phyloP scores from a whole-genome alignment of 371 early-diverging fungal species.

The Mycotypha africana region DNA sequence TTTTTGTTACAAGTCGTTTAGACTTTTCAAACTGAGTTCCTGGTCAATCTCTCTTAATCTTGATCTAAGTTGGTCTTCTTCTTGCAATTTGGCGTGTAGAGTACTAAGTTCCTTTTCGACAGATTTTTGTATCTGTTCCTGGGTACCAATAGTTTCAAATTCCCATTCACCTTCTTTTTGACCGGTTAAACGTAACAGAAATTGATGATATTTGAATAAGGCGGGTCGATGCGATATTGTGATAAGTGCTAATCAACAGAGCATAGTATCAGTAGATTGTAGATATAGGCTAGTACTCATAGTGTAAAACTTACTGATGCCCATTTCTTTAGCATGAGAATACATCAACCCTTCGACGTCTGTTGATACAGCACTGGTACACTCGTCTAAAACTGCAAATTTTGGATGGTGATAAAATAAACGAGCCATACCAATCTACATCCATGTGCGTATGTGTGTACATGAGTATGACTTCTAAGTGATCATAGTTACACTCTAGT shows the following conservation, averaged over 20 bases:
- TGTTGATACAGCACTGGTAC: slow-evolving; percentile 81
- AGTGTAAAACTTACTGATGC: slow-evolving; percentile 58
- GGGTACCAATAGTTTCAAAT: slow-evolving; percentile 69
- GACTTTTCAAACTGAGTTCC: slow-evolving; percentile 54
- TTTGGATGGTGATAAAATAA: slow-evolving; percentile 82
- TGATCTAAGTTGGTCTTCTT: slow-evolving; percentile 63
- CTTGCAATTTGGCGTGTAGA: slow-evolving; percentile 68
- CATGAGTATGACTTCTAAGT: background rate
- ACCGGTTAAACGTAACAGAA: slow-evolving; percentile 60
- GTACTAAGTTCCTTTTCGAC: slow-evolving; percentile 76
- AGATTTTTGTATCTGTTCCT: slow-evolving; percentile 73
- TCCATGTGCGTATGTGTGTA: too few species aligned
- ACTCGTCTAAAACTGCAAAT: slow-evolving; percentile 74
- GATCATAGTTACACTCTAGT: slow-evolving; percentile 1
- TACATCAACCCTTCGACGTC: slow-evolving; percentile 92
- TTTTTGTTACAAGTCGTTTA: too few species aligned
- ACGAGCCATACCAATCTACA: slow-evolving; percentile 65
- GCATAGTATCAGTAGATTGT: background rate
- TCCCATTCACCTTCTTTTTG: slow-evolving; percentile 83
- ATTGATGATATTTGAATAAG: slow-evolving; percentile 83
- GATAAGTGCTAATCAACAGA: slow-evolving; percentile 48
- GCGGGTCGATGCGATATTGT: slow-evolving; percentile 90
- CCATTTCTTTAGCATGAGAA: slow-evolving; percentile 77
- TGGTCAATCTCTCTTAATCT: slow-evolving; percentile 64
- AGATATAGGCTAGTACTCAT: background rate